Evolutionary conservation across 768 basidiomycete species (phyloP).

Genomic region (Mycena sanguinolenta): DNA sequence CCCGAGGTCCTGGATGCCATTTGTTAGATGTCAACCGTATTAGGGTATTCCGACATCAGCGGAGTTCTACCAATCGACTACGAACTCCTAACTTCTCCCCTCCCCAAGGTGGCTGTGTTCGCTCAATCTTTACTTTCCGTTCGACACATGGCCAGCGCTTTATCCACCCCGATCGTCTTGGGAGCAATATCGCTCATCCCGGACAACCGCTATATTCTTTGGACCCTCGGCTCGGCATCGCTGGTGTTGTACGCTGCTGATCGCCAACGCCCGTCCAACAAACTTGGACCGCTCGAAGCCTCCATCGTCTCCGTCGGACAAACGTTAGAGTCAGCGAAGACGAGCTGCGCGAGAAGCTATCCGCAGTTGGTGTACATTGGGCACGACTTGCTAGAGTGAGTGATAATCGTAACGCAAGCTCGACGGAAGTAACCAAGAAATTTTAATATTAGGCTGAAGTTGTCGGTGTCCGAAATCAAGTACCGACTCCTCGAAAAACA

Average conservation of each 20-base stretch:
- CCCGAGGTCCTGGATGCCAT: no score
- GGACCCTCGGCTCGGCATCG: background rate
- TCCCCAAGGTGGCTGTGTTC: no score
- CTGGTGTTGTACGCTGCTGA: no score
- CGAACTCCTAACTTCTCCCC: no score
- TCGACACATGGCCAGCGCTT: background rate
- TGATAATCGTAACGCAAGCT: background rate
- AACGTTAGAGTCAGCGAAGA: background rate
- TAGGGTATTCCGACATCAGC: no score
- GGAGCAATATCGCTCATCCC: background rate
- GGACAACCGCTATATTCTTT: background rate
- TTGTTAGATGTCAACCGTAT: no score
- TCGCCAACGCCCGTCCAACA: background rate
- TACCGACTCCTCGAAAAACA: background rate
- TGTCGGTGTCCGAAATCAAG: background rate
- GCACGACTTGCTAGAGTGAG: background rate
- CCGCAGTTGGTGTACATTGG: background rate
- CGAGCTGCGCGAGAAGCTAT: background rate
- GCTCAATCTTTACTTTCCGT: no score
- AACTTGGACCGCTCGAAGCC: background rate
- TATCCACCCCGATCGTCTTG: background rate
- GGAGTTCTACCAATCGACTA: no score
- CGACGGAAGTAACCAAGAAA: background rate
- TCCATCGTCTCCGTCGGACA: background rate
- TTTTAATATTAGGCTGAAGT: background rate